phyloP scores from a whole-genome alignment of 306 rosid species.

The Cucurbita moschata region DNA sequence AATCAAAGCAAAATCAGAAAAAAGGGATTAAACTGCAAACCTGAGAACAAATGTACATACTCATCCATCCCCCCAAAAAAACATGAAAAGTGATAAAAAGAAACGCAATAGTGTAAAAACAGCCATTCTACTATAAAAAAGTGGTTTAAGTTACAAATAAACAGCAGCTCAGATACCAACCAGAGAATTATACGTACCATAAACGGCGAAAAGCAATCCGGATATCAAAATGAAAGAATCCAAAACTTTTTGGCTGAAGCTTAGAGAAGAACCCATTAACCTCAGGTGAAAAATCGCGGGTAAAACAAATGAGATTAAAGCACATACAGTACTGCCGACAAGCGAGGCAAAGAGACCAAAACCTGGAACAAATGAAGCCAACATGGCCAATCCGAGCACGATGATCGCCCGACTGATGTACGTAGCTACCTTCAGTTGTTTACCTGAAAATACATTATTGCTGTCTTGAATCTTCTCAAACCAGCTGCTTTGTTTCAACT shows the following conservation, averaged over 20 bases:
- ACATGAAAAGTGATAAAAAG: too few species aligned
- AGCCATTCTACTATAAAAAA: background rate
- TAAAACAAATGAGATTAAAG: slow-evolving; percentile 70
- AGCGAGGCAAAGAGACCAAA: slow-evolving; percentile 64
- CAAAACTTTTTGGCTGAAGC: slow-evolving; percentile 38
- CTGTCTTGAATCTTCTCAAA: slow-evolving; percentile 3
- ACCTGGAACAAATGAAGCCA: slow-evolving; percentile 64
- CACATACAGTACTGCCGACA: slow-evolving; percentile 79
- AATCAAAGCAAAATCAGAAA: too few species aligned
- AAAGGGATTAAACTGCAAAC: too few species aligned
- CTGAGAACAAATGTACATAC: too few species aligned
- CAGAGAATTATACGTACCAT: slow-evolving; percentile 60
- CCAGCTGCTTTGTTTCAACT: slow-evolving; percentile 16
- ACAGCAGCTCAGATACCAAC: slow-evolving; percentile 28
- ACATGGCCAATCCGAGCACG: slow-evolving; percentile 36
- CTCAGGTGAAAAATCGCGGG: slow-evolving; percentile 67
- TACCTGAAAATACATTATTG: slow-evolving; percentile 11
- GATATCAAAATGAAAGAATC: slow-evolving; percentile 36
- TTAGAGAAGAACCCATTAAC: slow-evolving; percentile 50
- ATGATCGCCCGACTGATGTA: slow-evolving; percentile 49
- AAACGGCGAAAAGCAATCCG: slow-evolving; percentile 64
- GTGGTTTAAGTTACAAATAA: background rate
- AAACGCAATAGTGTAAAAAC: background rate
- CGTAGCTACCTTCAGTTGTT: slow-evolving; percentile 13
- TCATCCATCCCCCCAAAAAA: too few species aligned